Base-by-base conservation (phyloP, 257 asterid species). In the Euphrasia confusa region DNA sequence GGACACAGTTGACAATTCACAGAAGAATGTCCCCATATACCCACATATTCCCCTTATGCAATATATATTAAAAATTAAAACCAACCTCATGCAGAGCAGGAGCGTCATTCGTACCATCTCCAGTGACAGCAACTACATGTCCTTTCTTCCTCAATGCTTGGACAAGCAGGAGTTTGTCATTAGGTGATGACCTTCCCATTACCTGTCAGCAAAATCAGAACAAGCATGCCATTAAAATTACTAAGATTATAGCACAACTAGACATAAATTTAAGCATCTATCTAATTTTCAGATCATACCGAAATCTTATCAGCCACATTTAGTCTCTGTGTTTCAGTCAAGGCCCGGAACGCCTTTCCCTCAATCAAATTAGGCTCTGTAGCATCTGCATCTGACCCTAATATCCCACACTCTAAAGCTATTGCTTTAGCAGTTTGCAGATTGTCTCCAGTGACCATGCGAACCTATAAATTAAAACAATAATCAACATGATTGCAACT, bases 41-140 rank as follows among this genome's bases (percentile, higher is more conserved):
- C 10, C 40, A 0, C 9, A 52, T 2, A 52, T 28, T 26, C 37
- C 55, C 60, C 40, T 28, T 26, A 39, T 60, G 57, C 40, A 35
- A 35, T 7, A 35, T 47, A 60, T 54, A 59, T 30, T 66, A 54
- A 33, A 26, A 24, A 5, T 54, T 40, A 71, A 57, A 68, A n/a
- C 77, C 73, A 48, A 92, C 99, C 97, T 92, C 99, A 18, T 92
- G 97, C 37, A 92, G 67, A 67, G 99, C 99, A 35, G 99, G 99
- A 74, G 99, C 99, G 83, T 92, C 99, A 72, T 92, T 92, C 58
- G 99, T 89, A 27, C 99, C 99, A 81, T 92, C 99, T 74, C 99
- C 99, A 35, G 99, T 92, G 32, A 89, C 99, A 71, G 97, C 99
- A 55, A 92, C 97, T 60, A 92, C 99, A 57, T 92, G 97, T 27